A percentile compares a stretch with the other conserved stretches of the same genome.
Evolutionary conservation across 2,329 filamentous ascomycete species (phyloP).

Genomic region (Tolypocladium amazonense): DNA sequence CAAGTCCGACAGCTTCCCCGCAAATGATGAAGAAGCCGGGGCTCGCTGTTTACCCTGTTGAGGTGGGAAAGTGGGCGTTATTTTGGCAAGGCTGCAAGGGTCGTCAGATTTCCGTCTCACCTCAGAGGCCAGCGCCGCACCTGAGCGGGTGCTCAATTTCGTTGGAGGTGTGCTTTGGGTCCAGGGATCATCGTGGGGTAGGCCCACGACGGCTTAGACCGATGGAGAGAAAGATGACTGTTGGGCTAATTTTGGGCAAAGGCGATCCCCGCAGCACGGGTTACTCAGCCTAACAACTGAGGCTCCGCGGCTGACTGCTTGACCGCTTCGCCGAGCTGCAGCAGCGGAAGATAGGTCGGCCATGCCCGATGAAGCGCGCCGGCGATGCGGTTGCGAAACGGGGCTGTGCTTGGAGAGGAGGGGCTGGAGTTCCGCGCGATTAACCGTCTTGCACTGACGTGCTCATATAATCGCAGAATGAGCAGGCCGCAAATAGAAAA

Average conservation of each 20-base stretch:
- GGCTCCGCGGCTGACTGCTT: background rate
- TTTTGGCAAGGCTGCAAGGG: background rate
- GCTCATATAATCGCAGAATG: background rate
- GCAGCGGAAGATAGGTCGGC: background rate
- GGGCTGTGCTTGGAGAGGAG: background rate
- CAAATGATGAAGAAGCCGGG: background rate
- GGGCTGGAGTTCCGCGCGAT: background rate
- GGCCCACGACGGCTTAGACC: background rate
- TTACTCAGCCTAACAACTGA: background rate
- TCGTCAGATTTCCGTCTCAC: background rate
- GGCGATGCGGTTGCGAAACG: background rate
- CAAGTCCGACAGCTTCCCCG: background rate
- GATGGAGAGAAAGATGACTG: background rate
- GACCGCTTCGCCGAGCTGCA: background rate
- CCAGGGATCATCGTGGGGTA: background rate
- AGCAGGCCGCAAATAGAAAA: background rate
- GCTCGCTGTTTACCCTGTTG: background rate
- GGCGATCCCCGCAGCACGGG: background rate
- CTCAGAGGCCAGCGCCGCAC: background rate
- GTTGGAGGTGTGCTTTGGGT: background rate
- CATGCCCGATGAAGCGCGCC: background rate
- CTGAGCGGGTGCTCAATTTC: background rate
- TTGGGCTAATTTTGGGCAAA: background rate
- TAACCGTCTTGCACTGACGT: background rate
- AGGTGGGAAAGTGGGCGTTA: background rate